Percentiles rank a stretch among this genome's conserved stretches.
phyloP scores from a whole-genome alignment of 2,329 filamentous ascomycete genomes.

The Sarocladiaceae sp. region DNA sequence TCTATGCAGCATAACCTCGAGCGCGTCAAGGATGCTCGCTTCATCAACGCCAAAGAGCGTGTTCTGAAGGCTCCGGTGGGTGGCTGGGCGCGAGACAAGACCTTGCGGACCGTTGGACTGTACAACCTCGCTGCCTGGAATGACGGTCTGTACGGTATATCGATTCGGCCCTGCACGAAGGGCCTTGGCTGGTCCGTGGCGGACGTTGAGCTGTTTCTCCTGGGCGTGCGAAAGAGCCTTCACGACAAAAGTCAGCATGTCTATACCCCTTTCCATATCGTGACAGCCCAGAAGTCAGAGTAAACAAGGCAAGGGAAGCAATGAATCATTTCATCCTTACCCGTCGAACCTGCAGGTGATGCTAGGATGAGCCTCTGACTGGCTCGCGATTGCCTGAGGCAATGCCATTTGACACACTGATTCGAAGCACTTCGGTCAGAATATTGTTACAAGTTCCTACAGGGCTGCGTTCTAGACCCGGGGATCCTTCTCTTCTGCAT shows the following conservation, averaged over 20 bases:
- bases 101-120: constrained; percentile 38
- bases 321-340: no score
- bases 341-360: no score
- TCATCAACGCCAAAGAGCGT: constrained; percentile 32
- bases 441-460: no score
- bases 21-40: constrained; percentile 30
- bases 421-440: no score
- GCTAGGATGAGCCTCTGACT: no score
- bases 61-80: constrained; percentile 42
- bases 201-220: constrained; percentile 28
- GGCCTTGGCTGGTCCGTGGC: constrained; percentile 26
- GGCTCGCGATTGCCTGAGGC: no score
- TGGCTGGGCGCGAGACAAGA: constrained; percentile 42
- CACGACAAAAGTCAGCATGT: constrained; percentile 23
- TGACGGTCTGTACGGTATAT: constrained; percentile 27
- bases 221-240: constrained; percentile 22
- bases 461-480: no score
- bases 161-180: constrained; percentile 29
- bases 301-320: no score
- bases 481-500: no score
- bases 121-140: constrained; percentile 24
- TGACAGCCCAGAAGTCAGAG: no score
- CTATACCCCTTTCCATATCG: constrained; percentile 14
- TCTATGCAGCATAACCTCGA: constrained; percentile 23
- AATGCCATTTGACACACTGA: no score